Evolutionary conservation across 2,329 filamentous ascomycete genomes (phyloP).

Genomic region (Cladosporium sp.): DNA sequence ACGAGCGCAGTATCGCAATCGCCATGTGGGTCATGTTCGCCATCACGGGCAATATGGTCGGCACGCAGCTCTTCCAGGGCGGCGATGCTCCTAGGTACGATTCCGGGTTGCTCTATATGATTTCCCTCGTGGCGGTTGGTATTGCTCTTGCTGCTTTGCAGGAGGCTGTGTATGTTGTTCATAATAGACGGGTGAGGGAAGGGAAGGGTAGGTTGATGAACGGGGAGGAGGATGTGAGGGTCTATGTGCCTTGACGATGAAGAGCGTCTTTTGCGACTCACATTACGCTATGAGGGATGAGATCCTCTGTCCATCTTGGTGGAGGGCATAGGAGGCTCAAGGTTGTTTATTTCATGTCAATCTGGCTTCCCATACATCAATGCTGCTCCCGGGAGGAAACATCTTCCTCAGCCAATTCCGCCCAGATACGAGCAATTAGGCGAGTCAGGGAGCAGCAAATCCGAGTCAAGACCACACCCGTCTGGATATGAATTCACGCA

Average conservation of each 20-base stretch:
- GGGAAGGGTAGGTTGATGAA: not conserved
- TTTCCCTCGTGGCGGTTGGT: not conserved
- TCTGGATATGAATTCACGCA: no score
- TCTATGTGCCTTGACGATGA: conserved; percentile 2
- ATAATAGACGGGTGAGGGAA: not conserved
- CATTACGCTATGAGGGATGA: no score
- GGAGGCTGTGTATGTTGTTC: not conserved
- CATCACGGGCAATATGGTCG: conserved; percentile 48
- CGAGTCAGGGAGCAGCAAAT: no score
- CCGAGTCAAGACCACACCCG: no score
- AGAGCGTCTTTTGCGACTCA: no score
- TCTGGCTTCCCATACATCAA: no score
- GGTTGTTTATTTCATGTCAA: no score
- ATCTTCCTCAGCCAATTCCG: no score
- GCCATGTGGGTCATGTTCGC: conserved; percentile 49
- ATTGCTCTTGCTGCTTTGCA: not conserved
- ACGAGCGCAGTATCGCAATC: conserved; percentile 22
- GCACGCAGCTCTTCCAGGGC: conserved; percentile 47
- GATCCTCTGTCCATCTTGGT: no score
- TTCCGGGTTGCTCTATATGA: conserved; percentile 5
- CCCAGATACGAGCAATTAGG: no score
- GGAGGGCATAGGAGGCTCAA: no score
- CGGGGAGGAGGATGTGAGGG: not conserved
- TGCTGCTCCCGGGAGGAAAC: no score
- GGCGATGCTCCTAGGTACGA: conserved; percentile 39